These are phyloP conservation scores for Claviceps sp. DNA, from an alignment of 2,329 filamentous ascomycete genomes.

Conservation along the genomic window DNA sequence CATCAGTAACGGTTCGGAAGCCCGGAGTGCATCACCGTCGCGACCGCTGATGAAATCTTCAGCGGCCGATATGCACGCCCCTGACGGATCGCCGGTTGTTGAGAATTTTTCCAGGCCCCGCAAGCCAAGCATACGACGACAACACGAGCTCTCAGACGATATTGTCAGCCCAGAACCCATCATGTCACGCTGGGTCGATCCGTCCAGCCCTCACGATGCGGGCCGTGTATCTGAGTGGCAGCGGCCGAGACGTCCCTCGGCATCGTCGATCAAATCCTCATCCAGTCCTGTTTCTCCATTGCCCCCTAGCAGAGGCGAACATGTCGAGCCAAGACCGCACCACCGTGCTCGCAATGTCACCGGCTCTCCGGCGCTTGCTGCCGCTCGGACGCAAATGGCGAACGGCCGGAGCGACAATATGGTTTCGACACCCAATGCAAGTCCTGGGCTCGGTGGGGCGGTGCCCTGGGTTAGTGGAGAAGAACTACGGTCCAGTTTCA, in stretches of 20 bases:
- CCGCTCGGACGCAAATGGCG: conserved; percentile 16
- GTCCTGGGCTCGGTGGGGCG: conserved; percentile 15
- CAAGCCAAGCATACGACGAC: conserved; percentile 37
- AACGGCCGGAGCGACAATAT: conserved; percentile 21
- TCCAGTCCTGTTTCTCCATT: conserved; percentile 32
- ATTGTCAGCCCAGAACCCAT: conserved; percentile 15
- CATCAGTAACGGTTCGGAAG: conserved; percentile 6
- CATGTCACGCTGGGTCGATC: conserved; percentile 14
- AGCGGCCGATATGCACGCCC: conserved; percentile 20
- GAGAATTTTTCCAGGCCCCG: conserved; percentile 49
- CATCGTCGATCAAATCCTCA: conserved; percentile 33
- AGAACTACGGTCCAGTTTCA: conserved; percentile 41
- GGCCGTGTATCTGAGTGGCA: conserved; percentile 26
- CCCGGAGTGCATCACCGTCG: conserved; percentile 18
- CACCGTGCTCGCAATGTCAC: conserved; percentile 16
- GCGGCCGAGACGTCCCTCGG: conserved; percentile 31
- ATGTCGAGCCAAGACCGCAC: conserved; percentile 19
- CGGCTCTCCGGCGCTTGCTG: conserved; percentile 10
- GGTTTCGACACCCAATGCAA: conserved; percentile 21
- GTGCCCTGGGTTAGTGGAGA: conserved; percentile 37
- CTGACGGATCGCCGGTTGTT: conserved; percentile 24
- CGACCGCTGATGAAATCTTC: conserved; percentile 19
- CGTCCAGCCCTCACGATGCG: conserved; percentile 11
- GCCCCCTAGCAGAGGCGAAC: conserved; percentile 26
- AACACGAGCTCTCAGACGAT: conserved; percentile 15